A percentile compares a stretch with the other conserved stretches of the same genome.
Evolutionary conservation across 2,329 filamentous ascomycete species (phyloP).

Genomic region (Botrytis byssoidea): DNA sequence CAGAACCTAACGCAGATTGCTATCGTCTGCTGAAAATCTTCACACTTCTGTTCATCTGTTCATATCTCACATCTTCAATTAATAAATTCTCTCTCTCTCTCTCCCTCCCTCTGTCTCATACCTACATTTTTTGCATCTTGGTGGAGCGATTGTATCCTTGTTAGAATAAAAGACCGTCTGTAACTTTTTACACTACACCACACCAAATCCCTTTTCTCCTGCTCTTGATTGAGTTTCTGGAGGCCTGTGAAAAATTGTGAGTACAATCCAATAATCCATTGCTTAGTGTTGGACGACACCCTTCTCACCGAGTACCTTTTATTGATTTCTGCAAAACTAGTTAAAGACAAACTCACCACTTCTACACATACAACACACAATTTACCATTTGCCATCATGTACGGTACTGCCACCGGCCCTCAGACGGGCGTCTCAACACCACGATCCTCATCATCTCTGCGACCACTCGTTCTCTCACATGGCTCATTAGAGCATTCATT

Average conservation of each 20-base stretch:
- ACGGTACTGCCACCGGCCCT: constrained; percentile 76
- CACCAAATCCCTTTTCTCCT: constrained; percentile 32
- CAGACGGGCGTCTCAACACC: constrained; percentile 98
- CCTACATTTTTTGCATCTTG: constrained; percentile 23
- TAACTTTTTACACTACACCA: constrained; percentile 10
- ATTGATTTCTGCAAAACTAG: constrained; percentile 18
- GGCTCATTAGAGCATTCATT: constrained; percentile 96
- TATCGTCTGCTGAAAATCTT: not conserved
- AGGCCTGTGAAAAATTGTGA: constrained; percentile 30
- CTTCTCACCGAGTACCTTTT: not conserved
- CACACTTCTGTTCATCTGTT: not conserved
- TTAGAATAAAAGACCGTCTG: constrained; percentile 19
- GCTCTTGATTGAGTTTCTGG: constrained; percentile 42
- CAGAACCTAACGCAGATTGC: not conserved
- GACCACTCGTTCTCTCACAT: constrained; percentile 86
- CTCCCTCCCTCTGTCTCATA: not conserved
- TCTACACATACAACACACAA: not conserved
- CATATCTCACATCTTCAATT: not conserved
- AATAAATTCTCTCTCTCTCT: not conserved
- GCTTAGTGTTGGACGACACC: not conserved
- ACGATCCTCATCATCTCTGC: constrained; percentile 86
- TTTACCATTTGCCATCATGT: constrained; percentile 60
- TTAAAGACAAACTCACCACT: constrained; percentile 18
- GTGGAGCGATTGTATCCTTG: constrained; percentile 19
- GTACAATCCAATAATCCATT: constrained; percentile 6